Evolutionary conservation across 2,329 filamentous ascomycete species (phyloP), one percentile per base, ranked within the genome.

Genomic region (Calonectria henricotiae): DNA sequence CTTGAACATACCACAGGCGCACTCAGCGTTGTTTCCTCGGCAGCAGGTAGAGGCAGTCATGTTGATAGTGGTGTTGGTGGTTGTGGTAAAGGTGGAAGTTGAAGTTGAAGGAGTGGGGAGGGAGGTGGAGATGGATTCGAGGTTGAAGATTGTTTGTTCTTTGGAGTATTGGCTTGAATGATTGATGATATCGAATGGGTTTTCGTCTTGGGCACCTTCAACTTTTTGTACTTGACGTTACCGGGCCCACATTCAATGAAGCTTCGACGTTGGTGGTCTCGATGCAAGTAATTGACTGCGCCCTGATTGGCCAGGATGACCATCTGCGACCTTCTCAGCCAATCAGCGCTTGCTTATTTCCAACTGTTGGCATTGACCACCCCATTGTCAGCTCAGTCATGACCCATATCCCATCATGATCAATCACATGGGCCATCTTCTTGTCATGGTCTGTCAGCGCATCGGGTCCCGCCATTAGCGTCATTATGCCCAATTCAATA

Each of bases 1-100:
- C 9, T 47, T 2, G 1, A 32, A 27, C 88, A 76, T 86, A 90
- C 88, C 89, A 81, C 89, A 90, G 77, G 88, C 83, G 77, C 89
- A 90, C 74, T 86, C 85, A 63, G 81, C 79, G 74, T 84, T 79
- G 78, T 84, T 85, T 80, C 88, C 86, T 81, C 86, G 85, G 82
- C 88, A 90, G 87, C 88, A 90, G 75, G 86, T 90, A 67, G 86
- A 83, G 43, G 83, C 77, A 76, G 79, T 74, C 67, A 76, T 78
- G 82, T 72, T 77, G 67, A 74, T 43, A 7, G 39, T 25, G 65
- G 47, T 73, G 32, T 63, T 35, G 8, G n/a, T 41, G 32, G 39
- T 68, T 15, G 47, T 49, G 8, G 7, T 2, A 8, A 30, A 44
- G 37, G 30, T 15, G 17, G 35, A n/a, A 47, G 8, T 43, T 46